Percentiles rank a stretch among this genome's conserved stretches.
These are phyloP conservation scores for Pleurostoma richardsiae DNA, from an alignment of 2,329 filamentous ascomycete genomes.

Conservation along the genomic window DNA sequence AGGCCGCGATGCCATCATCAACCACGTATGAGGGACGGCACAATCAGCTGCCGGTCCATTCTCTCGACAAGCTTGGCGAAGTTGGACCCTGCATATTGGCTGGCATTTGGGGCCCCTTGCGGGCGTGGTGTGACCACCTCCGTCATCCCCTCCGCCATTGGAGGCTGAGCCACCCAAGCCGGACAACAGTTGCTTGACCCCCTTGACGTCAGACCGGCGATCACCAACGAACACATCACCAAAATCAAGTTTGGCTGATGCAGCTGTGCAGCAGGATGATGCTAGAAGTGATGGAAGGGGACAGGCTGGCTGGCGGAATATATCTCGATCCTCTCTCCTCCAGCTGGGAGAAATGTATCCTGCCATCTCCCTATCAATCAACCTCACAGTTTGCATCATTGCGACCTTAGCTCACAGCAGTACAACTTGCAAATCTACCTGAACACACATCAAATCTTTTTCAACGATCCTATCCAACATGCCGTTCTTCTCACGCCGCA, in stretches of 20 bases:
- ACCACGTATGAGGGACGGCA: not conserved
- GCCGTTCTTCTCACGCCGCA: slow-evolving; percentile 26
- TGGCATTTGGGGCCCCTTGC: slow-evolving; percentile 8
- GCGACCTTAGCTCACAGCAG: not conserved
- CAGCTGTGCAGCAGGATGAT: not conserved
- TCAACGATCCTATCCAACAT: slow-evolving; percentile 13
- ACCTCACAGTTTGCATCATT: not conserved
- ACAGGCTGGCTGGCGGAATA: not conserved
- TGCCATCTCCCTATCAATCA: no score
- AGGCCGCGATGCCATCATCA: no score
- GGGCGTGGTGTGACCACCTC: slow-evolving; percentile 1
- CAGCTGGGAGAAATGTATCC: no score
- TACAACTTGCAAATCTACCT: not conserved
- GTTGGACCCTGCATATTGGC: slow-evolving; percentile 14
- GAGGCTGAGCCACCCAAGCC: not conserved
- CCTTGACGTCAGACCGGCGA: slow-evolving; percentile 17
- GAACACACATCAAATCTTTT: not conserved
- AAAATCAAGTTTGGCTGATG: slow-evolving; percentile 12
- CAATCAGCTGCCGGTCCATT: not conserved
- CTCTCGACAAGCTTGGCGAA: slow-evolving; percentile 1
- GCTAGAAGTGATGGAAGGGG: slow-evolving; percentile 5
- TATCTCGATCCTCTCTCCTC: not conserved
- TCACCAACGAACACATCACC: slow-evolving; percentile 1
- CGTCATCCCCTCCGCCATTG: slow-evolving; percentile 13
- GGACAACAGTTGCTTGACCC: not conserved